phyloP scores from a whole-genome alignment of 495 filamentous ascomycete genomes.

The Xylaria longipes region DNA sequence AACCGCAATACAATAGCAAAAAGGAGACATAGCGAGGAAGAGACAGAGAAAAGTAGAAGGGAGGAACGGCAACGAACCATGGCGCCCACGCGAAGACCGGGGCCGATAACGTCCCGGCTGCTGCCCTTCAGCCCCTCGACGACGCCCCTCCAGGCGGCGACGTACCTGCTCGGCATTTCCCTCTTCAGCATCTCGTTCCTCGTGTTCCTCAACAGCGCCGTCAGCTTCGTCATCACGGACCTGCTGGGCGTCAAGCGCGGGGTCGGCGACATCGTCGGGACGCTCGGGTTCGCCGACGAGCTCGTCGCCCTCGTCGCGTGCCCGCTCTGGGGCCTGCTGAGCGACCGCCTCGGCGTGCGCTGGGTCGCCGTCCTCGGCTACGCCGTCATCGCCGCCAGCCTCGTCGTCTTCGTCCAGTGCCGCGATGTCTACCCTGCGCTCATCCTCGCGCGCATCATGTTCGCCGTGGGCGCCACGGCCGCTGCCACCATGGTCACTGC shows the following conservation, averaged over 20 bases:
- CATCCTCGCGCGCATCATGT: constrained; percentile 82
- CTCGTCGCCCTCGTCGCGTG: constrained; percentile 88
- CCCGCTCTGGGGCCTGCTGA: constrained; percentile 90
- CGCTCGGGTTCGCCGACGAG: constrained; percentile 95
- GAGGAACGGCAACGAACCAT: neutral
- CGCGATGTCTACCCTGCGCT: constrained; percentile 89
- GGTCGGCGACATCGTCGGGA: constrained; percentile 90
- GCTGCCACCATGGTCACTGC: constrained; percentile 97
- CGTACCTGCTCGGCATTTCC: constrained; percentile 88
- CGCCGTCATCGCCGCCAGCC: constrained; percentile 72
- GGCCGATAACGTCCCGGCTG: constrained; percentile 50
- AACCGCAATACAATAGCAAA: neutral
- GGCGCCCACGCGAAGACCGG: constrained; percentile 29
- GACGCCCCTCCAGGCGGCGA: constrained; percentile 73
- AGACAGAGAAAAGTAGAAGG: neutral
- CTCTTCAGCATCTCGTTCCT: constrained; percentile 97
- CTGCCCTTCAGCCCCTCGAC: constrained; percentile 65
- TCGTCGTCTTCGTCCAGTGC: constrained; percentile 84
- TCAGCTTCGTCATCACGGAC: constrained; percentile 95
- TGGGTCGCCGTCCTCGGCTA: constrained; percentile 82
- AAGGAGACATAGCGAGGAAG: neutral
- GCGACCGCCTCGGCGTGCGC: constrained; percentile 85
- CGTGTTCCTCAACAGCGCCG: constrained; percentile 92
- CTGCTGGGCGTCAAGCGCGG: constrained; percentile 75
- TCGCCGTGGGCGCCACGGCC: constrained; percentile 89